Conservation (phyloP, 495 filamentous ascomycete species). For the Penicillium daleae region DNA sequence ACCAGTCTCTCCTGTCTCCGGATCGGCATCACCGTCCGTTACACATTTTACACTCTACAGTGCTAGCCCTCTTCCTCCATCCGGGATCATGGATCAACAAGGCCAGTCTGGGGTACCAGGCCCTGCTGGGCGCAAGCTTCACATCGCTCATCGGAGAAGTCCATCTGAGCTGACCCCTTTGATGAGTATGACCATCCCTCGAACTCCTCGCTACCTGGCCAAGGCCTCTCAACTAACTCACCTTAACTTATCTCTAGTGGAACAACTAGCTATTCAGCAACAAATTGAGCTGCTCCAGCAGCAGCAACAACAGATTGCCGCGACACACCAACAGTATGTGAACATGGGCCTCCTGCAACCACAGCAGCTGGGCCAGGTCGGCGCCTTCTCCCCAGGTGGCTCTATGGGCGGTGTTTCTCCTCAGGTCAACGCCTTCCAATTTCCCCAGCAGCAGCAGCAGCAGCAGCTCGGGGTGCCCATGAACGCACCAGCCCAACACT, state of each 20-base stretch:
- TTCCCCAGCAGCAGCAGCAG: slow-evolving; percentile 74
- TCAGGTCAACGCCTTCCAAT: slow-evolving; percentile 84
- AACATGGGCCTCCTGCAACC: slow-evolving; percentile 93
- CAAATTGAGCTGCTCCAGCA: slow-evolving; percentile 98
- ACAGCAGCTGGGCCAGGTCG: slow-evolving; percentile 72
- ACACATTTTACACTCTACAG: slow-evolving; percentile 30
- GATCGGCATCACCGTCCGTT: slow-evolving; percentile 16
- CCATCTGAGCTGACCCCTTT: slow-evolving; percentile 96
- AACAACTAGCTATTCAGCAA: slow-evolving; percentile 98
- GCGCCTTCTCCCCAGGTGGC: slow-evolving; percentile 67
- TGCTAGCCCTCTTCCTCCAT: slow-evolving; percentile 25
- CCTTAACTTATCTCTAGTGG: slow-evolving; percentile 60
- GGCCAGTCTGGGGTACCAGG: slow-evolving; percentile 76
- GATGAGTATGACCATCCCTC: slow-evolving; percentile 80
- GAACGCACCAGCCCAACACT: slow-evolving; percentile 75
- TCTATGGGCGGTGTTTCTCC: slow-evolving; percentile 75
- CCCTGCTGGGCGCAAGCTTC: slow-evolving; percentile 85
- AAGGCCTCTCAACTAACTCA: slow-evolving; percentile 13
- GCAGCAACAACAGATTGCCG: slow-evolving; percentile 97
- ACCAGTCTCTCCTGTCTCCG: slow-evolving; percentile 30
- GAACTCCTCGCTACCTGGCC: slow-evolving; percentile 1
- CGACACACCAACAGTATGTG: slow-evolving; percentile 94
- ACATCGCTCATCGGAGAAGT: slow-evolving; percentile 96
- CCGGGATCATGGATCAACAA: slow-evolving; percentile 77
- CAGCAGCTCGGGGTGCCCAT: slow-evolving; percentile 73